phyloP scores from a whole-genome alignment of 306 rosid genomes.

The Vigna trinervia region DNA sequence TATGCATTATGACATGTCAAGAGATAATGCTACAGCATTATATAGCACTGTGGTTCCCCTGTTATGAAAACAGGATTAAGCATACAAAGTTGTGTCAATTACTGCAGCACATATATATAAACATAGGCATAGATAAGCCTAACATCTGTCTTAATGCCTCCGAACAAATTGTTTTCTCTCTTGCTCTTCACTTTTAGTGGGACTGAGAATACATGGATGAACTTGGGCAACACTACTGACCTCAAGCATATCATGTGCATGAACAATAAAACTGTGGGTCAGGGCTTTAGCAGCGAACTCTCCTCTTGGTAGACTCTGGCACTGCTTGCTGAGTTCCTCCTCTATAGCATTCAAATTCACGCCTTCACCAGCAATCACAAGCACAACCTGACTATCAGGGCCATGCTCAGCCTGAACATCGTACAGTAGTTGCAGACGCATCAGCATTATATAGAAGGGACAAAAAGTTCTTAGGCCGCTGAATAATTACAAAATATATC shows the following conservation, averaged over 20 bases:
- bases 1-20: background rate
- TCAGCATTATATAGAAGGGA: conserved; percentile 20
- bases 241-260: conserved; percentile 82
- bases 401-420: conserved; percentile 92
- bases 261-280: conserved; percentile 80
- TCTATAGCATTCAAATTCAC: conserved; percentile 70
- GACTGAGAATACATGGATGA: background rate
- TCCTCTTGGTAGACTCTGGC: conserved; percentile 86
- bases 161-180: background rate
- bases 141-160: background rate
- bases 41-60: background rate
- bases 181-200: conserved; percentile 9
- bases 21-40: background rate
- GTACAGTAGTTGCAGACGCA: conserved; percentile 29
- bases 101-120: background rate
- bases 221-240: conserved; percentile 52
- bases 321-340: conserved; percentile 79
- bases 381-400: conserved; percentile 97
- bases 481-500: background rate
- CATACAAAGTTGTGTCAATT: background rate
- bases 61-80: conserved; percentile 8
- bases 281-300: conserved; percentile 81
- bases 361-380: conserved; percentile 81
- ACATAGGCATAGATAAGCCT: conserved; percentile 19
- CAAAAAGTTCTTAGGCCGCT: background rate